A percentile compares a stretch with the other conserved stretches of the same genome.
These are phyloP conservation scores for Dittrichia graveolens DNA, from an alignment of 129 eudicot species.

Conservation along the genomic window DNA sequence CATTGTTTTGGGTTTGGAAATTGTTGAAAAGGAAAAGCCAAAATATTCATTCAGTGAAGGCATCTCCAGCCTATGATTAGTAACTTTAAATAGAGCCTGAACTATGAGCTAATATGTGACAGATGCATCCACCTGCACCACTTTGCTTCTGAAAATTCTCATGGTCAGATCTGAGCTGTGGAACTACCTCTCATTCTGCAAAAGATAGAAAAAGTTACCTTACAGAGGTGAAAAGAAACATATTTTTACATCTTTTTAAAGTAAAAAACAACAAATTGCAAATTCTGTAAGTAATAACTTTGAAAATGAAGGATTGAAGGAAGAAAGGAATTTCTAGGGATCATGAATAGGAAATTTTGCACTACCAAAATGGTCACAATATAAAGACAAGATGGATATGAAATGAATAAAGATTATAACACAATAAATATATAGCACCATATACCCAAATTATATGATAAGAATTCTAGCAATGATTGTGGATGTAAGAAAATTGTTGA, in stretches of 20 bases:
- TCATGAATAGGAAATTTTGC: neutral
- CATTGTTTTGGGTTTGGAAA: slow-evolving; percentile 1
- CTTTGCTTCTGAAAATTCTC: slow-evolving; percentile 27
- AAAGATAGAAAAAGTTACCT: slow-evolving; percentile 28
- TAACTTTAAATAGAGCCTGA: slow-evolving; percentile 26
- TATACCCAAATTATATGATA: neutral
- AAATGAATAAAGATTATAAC: neutral
- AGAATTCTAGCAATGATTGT: neutral
- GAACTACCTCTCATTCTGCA: slow-evolving; percentile 23
- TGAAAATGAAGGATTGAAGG: neutral
- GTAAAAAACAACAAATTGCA: neutral
- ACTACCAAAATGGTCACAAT: neutral
- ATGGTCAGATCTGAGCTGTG: slow-evolving; percentile 21
- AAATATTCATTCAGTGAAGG: slow-evolving; percentile 27
- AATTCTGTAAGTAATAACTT: neutral
- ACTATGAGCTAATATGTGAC: slow-evolving; percentile 22
- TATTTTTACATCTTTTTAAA: neutral
- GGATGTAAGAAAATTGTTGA: slow-evolving; percentile 3
- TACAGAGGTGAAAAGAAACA: slow-evolving; percentile 19
- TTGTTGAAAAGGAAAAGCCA: slow-evolving; percentile 12
- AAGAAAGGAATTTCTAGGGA: neutral
- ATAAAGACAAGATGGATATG: neutral
- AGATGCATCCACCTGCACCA: slow-evolving; percentile 1
- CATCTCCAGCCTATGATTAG: slow-evolving; percentile 20
- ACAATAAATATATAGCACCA: neutral